Percentiles rank a stretch among this genome's conserved stretches.
Evolutionary conservation across 495 filamentous ascomycete species (phyloP).

Genomic region (Tuber borchii): DNA sequence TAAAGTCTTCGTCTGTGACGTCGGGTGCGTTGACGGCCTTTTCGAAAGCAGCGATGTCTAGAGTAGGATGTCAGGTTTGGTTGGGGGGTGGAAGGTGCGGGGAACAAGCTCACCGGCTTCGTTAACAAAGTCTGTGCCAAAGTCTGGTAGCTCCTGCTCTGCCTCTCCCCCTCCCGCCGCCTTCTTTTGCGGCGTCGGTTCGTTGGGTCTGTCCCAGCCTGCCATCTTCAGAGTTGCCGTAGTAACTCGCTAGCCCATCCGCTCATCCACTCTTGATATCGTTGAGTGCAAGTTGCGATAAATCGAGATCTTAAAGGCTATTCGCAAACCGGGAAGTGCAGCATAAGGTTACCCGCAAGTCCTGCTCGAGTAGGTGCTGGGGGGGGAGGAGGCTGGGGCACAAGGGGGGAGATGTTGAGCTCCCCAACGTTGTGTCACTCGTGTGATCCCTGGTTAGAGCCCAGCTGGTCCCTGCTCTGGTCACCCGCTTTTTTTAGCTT

Average conservation of each 20-base stretch:
- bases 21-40: conserved; percentile 55
- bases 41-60: conserved; percentile 53
- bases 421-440: neutral
- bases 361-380: neutral
- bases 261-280: neutral
- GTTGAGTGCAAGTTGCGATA: neutral
- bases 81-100: neutral
- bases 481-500: neutral
- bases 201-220: neutral
- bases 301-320: neutral
- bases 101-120: conserved; percentile 14
- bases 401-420: neutral
- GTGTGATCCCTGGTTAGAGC: neutral
- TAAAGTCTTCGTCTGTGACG: conserved; percentile 50
- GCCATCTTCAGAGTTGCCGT: neutral
- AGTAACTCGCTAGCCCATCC: neutral
- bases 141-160: conserved; percentile 21
- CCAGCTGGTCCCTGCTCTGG: neutral
- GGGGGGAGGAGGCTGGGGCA: neutral
- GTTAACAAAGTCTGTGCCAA: conserved; percentile 24
- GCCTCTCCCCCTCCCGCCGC: neutral
- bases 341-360: neutral
- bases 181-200: neutral
- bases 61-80: neutral
- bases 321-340: neutral